phyloP scores from a whole-genome alignment of 2,329 filamentous ascomycete genomes.

The Tolypocladium pustulatum region DNA sequence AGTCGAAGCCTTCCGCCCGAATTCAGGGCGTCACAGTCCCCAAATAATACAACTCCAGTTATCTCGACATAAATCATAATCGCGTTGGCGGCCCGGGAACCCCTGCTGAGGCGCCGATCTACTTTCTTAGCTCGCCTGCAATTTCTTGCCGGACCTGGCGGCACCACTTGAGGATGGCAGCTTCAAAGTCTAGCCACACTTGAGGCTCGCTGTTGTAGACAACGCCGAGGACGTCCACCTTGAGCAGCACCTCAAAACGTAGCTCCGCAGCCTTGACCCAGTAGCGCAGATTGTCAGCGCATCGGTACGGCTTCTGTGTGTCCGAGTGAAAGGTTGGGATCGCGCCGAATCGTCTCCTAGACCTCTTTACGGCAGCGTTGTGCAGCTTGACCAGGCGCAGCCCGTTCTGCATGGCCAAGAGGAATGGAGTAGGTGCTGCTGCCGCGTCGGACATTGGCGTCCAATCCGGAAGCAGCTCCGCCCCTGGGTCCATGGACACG shows the following conservation, averaged over 20 bases:
- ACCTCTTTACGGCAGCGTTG: conserved; percentile 79
- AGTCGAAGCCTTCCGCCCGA: not conserved
- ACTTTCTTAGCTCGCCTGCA: conserved; percentile 46
- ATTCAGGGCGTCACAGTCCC: not conserved
- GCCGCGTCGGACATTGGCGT: conserved; percentile 31
- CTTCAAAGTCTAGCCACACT: conserved; percentile 74
- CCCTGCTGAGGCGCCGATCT: not conserved
- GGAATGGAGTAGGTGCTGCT: conserved; percentile 60
- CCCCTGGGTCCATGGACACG: conserved; percentile 55
- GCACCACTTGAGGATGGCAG: conserved; percentile 76
- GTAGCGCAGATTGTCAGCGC: conserved; percentile 86
- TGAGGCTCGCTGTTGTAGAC: conserved; percentile 62
- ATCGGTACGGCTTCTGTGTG: conserved; percentile 86
- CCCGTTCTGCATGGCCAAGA: conserved; percentile 66
- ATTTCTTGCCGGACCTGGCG: conserved; percentile 75
- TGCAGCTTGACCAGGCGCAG: conserved; percentile 76
- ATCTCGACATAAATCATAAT: conserved; percentile 6
- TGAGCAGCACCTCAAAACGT: conserved; percentile 78
- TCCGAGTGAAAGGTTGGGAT: conserved; percentile 89
- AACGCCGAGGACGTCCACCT: conserved; percentile 76
- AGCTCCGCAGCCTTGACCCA: conserved; percentile 96
- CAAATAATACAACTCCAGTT: not conserved
- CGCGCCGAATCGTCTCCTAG: conserved; percentile 74
- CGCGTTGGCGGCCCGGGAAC: not conserved
- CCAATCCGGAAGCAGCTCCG: conserved; percentile 58